A percentile compares a stretch with the other conserved stretches of the same genome.
These are phyloP conservation scores for Penicillium sp. DNA, from an alignment of 2,329 filamentous ascomycete species.

Conservation along the genomic window DNA sequence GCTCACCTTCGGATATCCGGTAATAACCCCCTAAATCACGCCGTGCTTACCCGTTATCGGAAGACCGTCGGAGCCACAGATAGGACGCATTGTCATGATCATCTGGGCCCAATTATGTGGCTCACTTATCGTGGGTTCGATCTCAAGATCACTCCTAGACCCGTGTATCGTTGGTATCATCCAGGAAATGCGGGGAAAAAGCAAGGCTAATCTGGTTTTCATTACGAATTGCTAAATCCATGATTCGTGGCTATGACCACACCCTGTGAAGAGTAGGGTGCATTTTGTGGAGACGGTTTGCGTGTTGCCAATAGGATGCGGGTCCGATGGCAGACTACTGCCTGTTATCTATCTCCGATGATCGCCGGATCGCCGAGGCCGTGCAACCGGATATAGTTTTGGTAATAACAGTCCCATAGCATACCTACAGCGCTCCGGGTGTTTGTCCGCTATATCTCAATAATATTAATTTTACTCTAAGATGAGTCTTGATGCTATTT, in stretches of 20 bases:
- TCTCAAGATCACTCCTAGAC: neutral
- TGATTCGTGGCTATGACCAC: neutral
- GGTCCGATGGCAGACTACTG: conserved; percentile 1
- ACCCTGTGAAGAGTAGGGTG: neutral
- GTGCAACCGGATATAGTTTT: neutral
- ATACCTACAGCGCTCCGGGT: no score
- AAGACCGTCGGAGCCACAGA: conserved; percentile 1
- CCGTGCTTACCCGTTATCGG: conserved; percentile 17
- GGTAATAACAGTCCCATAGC: neutral
- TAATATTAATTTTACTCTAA: no score
- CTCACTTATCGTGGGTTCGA: conserved; percentile 1
- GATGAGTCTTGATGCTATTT: no score
- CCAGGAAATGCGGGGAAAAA: conserved; percentile 3
- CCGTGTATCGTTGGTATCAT: neutral
- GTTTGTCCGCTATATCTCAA: no score
- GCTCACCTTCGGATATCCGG: neutral
- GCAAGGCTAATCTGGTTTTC: neutral
- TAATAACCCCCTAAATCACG: neutral
- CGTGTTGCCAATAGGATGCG: conserved; percentile 5
- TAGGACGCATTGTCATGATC: conserved; percentile 1
- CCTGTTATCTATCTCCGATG: conserved; percentile 1
- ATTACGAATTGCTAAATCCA: neutral
- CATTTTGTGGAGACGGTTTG: neutral
- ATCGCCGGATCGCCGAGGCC: conserved; percentile 1
- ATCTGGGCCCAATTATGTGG: neutral